Conservation (phyloP, 257 asterid species). For the Striga asiatica region DNA sequence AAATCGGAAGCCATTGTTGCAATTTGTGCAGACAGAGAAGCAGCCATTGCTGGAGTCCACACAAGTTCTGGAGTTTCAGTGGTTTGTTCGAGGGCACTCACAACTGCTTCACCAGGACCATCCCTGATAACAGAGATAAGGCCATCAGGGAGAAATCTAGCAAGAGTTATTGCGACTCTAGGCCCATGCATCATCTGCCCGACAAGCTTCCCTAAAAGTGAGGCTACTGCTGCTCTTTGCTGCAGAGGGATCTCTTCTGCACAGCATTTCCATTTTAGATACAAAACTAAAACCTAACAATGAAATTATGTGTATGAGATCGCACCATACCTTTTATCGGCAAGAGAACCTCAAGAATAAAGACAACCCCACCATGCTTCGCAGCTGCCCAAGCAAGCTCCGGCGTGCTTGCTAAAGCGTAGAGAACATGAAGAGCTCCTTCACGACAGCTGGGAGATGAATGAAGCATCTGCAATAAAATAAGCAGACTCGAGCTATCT, state of each 20-base stretch:
- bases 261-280: slow-evolving; percentile 22
- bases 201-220: slow-evolving; percentile 84
- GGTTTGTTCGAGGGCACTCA: slow-evolving; percentile 77
- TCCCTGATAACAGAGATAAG: slow-evolving; percentile 83
- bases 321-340: slow-evolving; percentile 67
- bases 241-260: slow-evolving; percentile 90
- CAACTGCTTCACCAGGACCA: slow-evolving; percentile 99
- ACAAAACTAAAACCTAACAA: slow-evolving; percentile 7
- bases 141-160: slow-evolving; percentile 96
- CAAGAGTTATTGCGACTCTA: slow-evolving; percentile 88
- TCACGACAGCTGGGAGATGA: slow-evolving; percentile 93
- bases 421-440: slow-evolving; percentile 94
- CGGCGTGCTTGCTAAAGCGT: slow-evolving; percentile 95
- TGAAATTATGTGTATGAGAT: slow-evolving; percentile 6
- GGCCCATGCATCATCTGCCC: slow-evolving; percentile 99
- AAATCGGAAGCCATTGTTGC: slow-evolving; percentile 93
- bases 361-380: slow-evolving; percentile 98
- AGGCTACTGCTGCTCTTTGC: slow-evolving; percentile 97
- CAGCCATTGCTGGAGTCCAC: slow-evolving; percentile 99
- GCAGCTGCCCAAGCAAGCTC: slow-evolving; percentile 99
- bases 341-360: slow-evolving; percentile 87
- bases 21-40: slow-evolving; percentile 89
- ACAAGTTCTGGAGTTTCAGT: slow-evolving; percentile 99
- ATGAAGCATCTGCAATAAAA: slow-evolving; percentile 88
- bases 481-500: slow-evolving; percentile 84